Conservation (phyloP, 1,284 basidiomycete species). For the Tilletiaria anomala region DNA sequence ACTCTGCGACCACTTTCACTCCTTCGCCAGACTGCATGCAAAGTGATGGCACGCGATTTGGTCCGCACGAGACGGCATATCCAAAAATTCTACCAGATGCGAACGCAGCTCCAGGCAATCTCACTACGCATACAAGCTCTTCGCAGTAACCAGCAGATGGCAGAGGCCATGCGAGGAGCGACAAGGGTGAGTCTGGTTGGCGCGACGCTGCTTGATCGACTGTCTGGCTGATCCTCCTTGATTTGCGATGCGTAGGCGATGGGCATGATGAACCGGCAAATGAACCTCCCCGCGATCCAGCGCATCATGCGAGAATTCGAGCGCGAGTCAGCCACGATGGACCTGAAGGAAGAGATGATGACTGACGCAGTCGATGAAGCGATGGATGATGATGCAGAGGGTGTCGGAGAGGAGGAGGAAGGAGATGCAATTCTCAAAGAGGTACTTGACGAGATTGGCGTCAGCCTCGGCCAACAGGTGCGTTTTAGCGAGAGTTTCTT, state of each 20-base stretch:
- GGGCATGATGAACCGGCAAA: slow-evolving; percentile 89
- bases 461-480: slow-evolving; percentile 79
- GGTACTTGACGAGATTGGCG: slow-evolving; percentile 93
- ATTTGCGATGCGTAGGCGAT: slow-evolving; percentile 53
- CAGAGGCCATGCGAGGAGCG: slow-evolving; percentile 95
- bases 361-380: slow-evolving; percentile 94
- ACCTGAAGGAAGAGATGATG: slow-evolving; percentile 99
- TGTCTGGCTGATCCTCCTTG: background rate
- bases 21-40: slow-evolving; percentile 49
- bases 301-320: slow-evolving; percentile 97
- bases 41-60: slow-evolving; percentile 97
- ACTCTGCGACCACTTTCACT: no score
- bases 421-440: slow-evolving; percentile 90
- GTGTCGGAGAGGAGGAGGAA: slow-evolving; percentile 65
- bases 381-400: slow-evolving; percentile 69
- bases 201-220: background rate
- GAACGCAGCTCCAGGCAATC: slow-evolving; percentile 93
- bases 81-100: slow-evolving; percentile 98
- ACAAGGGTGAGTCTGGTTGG: slow-evolving; percentile 52
- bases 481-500: slow-evolving; percentile 12
- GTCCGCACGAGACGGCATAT: slow-evolving; percentile 87
- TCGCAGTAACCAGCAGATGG: slow-evolving; percentile 96
- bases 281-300: slow-evolving; percentile 88
- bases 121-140: slow-evolving; percentile 89
- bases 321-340: slow-evolving; percentile 91